Base-by-base conservation (phyloP, 768 basidiomycete genomes). In the Leccinum arenicola region DNA sequence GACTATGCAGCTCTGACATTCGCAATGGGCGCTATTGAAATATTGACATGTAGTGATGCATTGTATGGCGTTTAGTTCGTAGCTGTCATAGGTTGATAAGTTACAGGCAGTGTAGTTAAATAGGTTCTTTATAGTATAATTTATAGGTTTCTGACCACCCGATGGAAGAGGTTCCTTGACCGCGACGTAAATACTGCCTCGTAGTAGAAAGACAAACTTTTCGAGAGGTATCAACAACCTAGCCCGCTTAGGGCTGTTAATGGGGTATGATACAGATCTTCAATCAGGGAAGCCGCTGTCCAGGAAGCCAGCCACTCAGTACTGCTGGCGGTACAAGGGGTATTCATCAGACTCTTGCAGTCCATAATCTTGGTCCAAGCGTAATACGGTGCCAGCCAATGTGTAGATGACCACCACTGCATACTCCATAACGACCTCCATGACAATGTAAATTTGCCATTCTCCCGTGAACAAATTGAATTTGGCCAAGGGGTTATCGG, bases 1-100 rank as follows among this genome's bases (percentile, higher is more conserved):
- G 87, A 89, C 87, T 89, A 86, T 87, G 87, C 65, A 66, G 81
- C 78, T 82, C 85, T 70, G 65, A 89, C 84, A 88, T 74, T 59
- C 40, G n/a, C 10, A 43, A n/a, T 43, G n/a, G 40, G n/a, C 3
- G n/a, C n/a, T 43, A 43, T 43, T 40, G 17, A 40, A 35, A 33
- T 33, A 33, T 33, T 31, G 10, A 11, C 15, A 38, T n/a, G 4
- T 4, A 40, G 17, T n/a, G 9, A 4, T 40, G 17, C 8, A n/a
- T n/a, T 40, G 38, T 40, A 10, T 40, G 17, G n/a, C 40, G 9
- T 43, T 7, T 21, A 35, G 29, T 50, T 15, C 17, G 15, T 57
- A 9, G 15, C 38, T 21, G 10, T 60, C 27, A 5, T 21, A 35
- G 5, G 47, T 50, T 50, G 31, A 31, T 31, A 31, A 48, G 54